Percentiles rank a stretch among this genome's conserved stretches.
These are phyloP conservation scores for Leccinum ponderosum DNA, from an alignment of 1,284 basidiomycete species.

Conservation along the genomic window DNA sequence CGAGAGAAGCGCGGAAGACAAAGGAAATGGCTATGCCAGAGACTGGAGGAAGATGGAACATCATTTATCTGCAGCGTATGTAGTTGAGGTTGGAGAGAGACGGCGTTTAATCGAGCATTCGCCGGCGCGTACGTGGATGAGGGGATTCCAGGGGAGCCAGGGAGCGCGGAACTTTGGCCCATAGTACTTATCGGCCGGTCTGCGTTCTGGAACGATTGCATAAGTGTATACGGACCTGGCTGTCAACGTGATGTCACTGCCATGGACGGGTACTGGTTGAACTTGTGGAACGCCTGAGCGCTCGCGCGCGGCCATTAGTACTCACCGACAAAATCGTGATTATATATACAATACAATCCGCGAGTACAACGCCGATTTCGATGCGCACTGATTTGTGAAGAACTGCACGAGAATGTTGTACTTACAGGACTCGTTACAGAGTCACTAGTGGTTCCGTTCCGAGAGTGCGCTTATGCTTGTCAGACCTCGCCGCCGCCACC, in stretches of 20 bases:
- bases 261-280: not conserved
- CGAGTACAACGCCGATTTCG: not conserved
- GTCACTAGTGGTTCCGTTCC: no score
- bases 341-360: not conserved
- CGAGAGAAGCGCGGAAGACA: constrained; percentile 9
- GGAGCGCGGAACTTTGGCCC: not conserved
- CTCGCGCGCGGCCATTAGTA: not conserved
- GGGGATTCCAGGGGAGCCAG: not conserved
- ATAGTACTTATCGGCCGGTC: not conserved
- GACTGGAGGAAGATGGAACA: not conserved
- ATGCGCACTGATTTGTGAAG: not conserved
- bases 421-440: not conserved
- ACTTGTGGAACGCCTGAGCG: not conserved
- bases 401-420: not conserved
- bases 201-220: not conserved
- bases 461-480: not conserved
- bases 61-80: not conserved
- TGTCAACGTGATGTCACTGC: not conserved
- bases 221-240: not conserved
- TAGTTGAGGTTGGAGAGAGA: not conserved
- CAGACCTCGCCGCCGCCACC: not conserved
- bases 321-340: not conserved
- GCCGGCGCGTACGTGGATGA: not conserved
- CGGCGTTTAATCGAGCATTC: not conserved
- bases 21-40: constrained; percentile 1